Evolutionary conservation across 805 yeast species (phyloP), one percentile per base, ranked within the genome.

Genomic region (Jamesozyma rosinii): DNA sequence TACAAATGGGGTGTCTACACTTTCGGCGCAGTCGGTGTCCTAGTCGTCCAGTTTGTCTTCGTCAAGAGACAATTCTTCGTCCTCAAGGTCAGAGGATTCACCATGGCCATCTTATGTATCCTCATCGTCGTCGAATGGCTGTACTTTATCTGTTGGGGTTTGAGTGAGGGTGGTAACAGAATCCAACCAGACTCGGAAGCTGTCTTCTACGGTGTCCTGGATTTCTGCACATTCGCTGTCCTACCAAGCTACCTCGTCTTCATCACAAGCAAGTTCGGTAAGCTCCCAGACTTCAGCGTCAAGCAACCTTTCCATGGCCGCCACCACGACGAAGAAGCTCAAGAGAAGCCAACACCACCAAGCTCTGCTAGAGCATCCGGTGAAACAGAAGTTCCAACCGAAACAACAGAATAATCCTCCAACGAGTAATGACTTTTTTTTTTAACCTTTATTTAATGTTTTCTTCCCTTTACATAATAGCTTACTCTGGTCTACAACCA

Each of bases 1-100:
- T 79, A 79, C 62, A 79, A 76, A 59, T 79, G 83, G 83, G 86
- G 85, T 57, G 79, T 75, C 66, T 79, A 74, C 61, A 70, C 75
- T 5, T 75, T 79, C 58, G 77, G 74, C 26, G 66, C 67, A 34
- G 60, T 61, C 45, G 69, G 71, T 31, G 64, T 69, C 60, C 48
- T 75, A 45, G 64, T 67, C 43, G 67, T 68, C 17, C 58, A 71
- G 35, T 47, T 47, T 18, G 39, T 56, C 49, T 34, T 61, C 26
- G 26, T 58, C 21, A 49, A 48, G 35, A 57, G 64, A 37, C 68
- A 71, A 52, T 41, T 66, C 37, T 46, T 46, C 37, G 39, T 44
- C 15, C 44, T 49, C 29, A 43, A 37, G 34, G 42, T 43, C 39
- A 45, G 51, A 27, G 51, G 50, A 15, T 21, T 21, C 9, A n/a